A percentile compares a stretch with the other conserved stretches of the same genome.
Conservation (phyloP, 177 flowering plant genomes). For the Vitis hybrid region DNA sequence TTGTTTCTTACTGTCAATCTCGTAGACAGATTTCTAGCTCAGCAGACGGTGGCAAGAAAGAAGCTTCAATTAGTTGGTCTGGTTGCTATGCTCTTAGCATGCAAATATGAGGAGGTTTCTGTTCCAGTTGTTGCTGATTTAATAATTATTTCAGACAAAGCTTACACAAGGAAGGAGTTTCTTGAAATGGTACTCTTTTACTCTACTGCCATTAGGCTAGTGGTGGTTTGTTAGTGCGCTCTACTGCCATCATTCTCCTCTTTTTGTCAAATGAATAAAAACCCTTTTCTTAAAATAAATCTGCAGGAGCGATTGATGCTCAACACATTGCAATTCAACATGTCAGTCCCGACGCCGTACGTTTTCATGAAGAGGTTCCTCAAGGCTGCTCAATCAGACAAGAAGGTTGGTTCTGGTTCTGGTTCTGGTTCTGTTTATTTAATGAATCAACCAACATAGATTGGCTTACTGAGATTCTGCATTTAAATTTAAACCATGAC, state of each 20-base stretch:
- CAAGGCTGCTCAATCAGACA: slow-evolving; percentile 79
- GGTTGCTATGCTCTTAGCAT: slow-evolving; percentile 51
- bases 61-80: slow-evolving; percentile 59
- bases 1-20: slow-evolving; percentile 47
- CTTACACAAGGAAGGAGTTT: slow-evolving; percentile 69
- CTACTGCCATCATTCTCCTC: not conserved
- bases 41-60: slow-evolving; percentile 38
- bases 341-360: slow-evolving; percentile 76
- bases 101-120: slow-evolving; percentile 60
- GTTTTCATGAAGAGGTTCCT: slow-evolving; percentile 77
- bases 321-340: slow-evolving; percentile 69
- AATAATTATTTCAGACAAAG: slow-evolving; percentile 69
- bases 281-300: not conserved
- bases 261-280: not conserved
- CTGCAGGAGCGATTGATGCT: slow-evolving; percentile 73
- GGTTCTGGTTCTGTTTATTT: no score
- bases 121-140: slow-evolving; percentile 76
- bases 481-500: not conserved
- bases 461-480: not conserved
- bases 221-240: not conserved
- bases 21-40: slow-evolving; percentile 48
- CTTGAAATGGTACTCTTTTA: slow-evolving; percentile 61
- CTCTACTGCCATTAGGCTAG: no score
- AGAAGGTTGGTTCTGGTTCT: slow-evolving; percentile 36
- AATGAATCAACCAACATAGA: no score